Evolutionary conservation across 1,139 yeast species (phyloP), one percentile per base, ranked within the genome.

Genomic region (Hanseniaspora sp.): DNA sequence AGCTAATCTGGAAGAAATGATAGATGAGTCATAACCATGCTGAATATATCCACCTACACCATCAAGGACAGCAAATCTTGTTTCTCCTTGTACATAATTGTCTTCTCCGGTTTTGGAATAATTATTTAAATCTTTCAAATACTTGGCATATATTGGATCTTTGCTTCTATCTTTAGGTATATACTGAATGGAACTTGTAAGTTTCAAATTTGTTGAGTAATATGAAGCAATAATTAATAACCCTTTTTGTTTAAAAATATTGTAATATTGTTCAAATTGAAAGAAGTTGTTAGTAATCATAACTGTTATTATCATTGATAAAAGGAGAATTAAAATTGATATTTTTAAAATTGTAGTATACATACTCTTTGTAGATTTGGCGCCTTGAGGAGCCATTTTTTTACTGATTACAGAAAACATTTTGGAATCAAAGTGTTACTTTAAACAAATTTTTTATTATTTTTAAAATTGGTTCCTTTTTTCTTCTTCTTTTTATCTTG

Each of bases 31-130:
- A 61, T 82, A 85, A 0, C 96, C 96, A 43, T 86, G 82, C 60
- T 86, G 92, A 1, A 87, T 78, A 96, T 97, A 92, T 1, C 97
- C 97, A 17, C 97, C 97, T 6, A 92, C 97, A 18, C 98, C 98
- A 68, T 92, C 98, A 2, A 96, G 92, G 1, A 92, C 96, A 9
- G 96, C 97, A 30, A 70, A 64, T 8, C 71, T 67, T 13, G 64
- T 67, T 42, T 62, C 60, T 7, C 81, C 73, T 39, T 80, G 74
- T 60, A 90, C 82, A 62, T 78, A 83, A 61, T 87, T 86, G 66
- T 90, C 98, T 64, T 90, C 96, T 5, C 97, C 98, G 1, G 92
- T 76, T 3, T 85, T 82, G 1, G 86, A 81, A 23, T 48, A 48
- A 18, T 35, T 49, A 12, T 42, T 23, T 13, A 54, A 40, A 33